Evolutionary conservation across 129 eudicot species (phyloP), one percentile per base, ranked within the genome.

Genomic region (Tagetes patula): DNA sequence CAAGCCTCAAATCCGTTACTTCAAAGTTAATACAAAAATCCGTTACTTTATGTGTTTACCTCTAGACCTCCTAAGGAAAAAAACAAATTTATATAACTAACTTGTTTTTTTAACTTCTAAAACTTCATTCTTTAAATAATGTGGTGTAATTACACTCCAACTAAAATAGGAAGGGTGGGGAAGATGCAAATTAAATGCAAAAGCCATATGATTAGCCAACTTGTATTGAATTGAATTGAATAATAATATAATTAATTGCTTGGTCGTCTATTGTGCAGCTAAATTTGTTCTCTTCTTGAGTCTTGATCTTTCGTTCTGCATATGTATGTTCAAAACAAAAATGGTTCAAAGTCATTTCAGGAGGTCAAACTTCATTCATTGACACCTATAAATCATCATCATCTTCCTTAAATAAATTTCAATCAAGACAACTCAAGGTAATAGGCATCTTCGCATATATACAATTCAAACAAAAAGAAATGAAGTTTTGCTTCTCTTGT

Each of bases 401-500:
- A 36, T 38, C 54, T 69, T 66, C 45, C 32, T 36, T 11, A 61
- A 34, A 20, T 20, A 20, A 56, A 14, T 34, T 46, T 8, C 30
- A 54, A 75, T 66, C 20, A 46, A 69, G 14, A 75, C 49, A 39
- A 38, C 81, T 59, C 48, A 43, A 43, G 48, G 48, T 10, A 43
- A 6, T 0, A 0, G 48, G 27, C 27, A 20, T 20, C 27, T 20
- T 20, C 27, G 27, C 27, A 20, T 20, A 20, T 20, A 20, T 20
- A 20, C 27, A 20, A 20, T 20, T 20, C 27, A 20, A 20, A 20
- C 39, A 8, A 59, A 40, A 53, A 27, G 74, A 40, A 38, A 85
- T 86, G 91, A 86, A 75, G 80, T 33, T 83, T 45, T 34, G 54
- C 56, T 64, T 70, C 41, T 79, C 84, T 0, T 81, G 75, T 81